Conservation (phyloP, 2,329 filamentous ascomycete genomes). For the Beauveria sp. region DNA sequence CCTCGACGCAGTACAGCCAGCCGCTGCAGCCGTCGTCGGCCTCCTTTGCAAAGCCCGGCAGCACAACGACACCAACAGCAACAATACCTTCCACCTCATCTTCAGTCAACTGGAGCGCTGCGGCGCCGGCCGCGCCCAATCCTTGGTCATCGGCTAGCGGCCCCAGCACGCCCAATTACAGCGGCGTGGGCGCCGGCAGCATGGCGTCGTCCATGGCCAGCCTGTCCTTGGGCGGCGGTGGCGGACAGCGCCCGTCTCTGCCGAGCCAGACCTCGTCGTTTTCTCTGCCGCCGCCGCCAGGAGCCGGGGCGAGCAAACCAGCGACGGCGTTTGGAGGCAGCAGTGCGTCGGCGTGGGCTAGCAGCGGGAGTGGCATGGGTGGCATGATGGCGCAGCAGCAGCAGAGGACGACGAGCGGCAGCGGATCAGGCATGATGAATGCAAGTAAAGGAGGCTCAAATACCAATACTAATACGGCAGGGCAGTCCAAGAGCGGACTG, state of each 20-base stretch:
- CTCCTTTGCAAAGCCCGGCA: conserved; percentile 20
- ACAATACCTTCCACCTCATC: conserved; percentile 23
- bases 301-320: conserved; percentile 15
- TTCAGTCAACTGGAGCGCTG: conserved; percentile 41
- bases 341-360: conserved; percentile 13
- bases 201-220: conserved; percentile 38
- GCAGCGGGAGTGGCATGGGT: conserved; percentile 9
- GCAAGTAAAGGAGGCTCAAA: conserved; percentile 16
- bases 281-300: conserved; percentile 49
- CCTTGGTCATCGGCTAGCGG: conserved; percentile 38
- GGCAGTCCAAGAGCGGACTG: conserved; percentile 43
- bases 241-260: conserved; percentile 24
- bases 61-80: conserved; percentile 1
- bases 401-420: conserved; percentile 12
- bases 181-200: conserved; percentile 20
- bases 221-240: conserved; percentile 39
- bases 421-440: conserved; percentile 19
- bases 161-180: conserved; percentile 24
- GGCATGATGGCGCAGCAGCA: conserved; percentile 17
- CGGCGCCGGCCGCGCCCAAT: conserved; percentile 32
- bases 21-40: conserved; percentile 41
- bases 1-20: conserved; percentile 55
- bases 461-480: conserved; percentile 16
- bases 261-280: conserved; percentile 37
- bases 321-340: conserved; percentile 18